These are phyloP conservation scores for Xylariaceae sp. DNA, from an alignment of 2,329 filamentous ascomycete species.

Conservation along the genomic window DNA sequence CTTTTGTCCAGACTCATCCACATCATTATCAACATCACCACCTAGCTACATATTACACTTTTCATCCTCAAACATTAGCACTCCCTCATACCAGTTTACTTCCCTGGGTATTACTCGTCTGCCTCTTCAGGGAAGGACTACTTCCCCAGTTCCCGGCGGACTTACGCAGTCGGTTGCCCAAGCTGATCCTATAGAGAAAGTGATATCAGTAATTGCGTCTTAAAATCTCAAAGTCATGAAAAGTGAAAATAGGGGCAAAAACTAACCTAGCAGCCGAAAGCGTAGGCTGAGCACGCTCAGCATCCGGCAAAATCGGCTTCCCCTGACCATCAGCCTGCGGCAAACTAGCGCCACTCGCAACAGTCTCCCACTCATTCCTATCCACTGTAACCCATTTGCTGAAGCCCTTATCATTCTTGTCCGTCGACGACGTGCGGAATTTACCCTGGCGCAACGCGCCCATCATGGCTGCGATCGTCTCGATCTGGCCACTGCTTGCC, in stretches of 20 bases:
- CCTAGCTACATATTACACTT: too few relatives aligned
- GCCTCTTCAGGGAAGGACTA: slow-evolving; percentile 38
- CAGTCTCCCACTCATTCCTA: slow-evolving; percentile 36
- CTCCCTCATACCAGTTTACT: slow-evolving; percentile 13
- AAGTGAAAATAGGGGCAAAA: neutral
- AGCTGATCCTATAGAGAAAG: slow-evolving; percentile 28
- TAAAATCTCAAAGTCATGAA: neutral
- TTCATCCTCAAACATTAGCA: too few relatives aligned
- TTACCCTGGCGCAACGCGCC: slow-evolving; percentile 38
- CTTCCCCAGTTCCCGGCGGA: slow-evolving; percentile 45
- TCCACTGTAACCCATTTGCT: slow-evolving; percentile 28
- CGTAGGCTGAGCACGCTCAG: slow-evolving; percentile 25
- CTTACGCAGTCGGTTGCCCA: slow-evolving; percentile 47
- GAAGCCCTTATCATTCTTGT: neutral
- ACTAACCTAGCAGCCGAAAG: slow-evolving; percentile 36
- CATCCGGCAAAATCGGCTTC: slow-evolving; percentile 22
- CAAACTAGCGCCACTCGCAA: slow-evolving; percentile 26
- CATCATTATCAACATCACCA: too few relatives aligned
- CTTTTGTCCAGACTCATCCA: too few relatives aligned
- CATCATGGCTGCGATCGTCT: slow-evolving; percentile 56
- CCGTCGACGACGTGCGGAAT: slow-evolving; percentile 23
- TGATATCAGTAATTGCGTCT: neutral
- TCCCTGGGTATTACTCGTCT: slow-evolving; percentile 16
- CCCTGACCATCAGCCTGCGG: slow-evolving; percentile 29
- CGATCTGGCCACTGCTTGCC: slow-evolving; percentile 52